phyloP scores from a whole-genome alignment of 345 rosid genomes.

The Eucalyptus marginata region DNA sequence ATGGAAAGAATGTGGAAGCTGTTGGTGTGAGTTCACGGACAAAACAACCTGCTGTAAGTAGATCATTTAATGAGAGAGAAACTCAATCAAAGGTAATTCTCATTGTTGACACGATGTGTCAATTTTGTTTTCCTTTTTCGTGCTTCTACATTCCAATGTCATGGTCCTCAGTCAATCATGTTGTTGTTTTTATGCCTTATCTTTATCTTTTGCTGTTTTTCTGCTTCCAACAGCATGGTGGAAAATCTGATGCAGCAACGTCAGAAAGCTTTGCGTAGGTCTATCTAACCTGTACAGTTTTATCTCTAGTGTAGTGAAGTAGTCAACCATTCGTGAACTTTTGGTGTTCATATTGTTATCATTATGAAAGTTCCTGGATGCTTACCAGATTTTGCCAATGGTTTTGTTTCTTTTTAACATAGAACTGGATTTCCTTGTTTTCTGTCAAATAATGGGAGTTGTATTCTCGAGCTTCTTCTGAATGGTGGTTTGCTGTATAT shows the following conservation, averaged over 20 bases:
- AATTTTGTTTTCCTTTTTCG: background rate
- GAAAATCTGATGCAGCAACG: conserved; percentile 30
- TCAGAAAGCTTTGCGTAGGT: conserved; percentile 51
- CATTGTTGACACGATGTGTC: background rate
- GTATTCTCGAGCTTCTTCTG: background rate
- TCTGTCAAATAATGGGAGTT: background rate
- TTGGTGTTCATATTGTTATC: background rate
- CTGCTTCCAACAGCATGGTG: conserved; percentile 32
- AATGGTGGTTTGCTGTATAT: conserved; percentile 1
- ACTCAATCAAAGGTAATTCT: conserved; percentile 29
- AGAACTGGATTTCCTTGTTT: background rate
- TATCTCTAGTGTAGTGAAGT: background rate
- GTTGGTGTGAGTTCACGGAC: conserved; percentile 18
- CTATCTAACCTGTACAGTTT: background rate
- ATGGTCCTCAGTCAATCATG: background rate
- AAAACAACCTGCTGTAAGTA: conserved; percentile 41
- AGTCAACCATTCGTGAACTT: background rate
- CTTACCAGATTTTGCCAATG: background rate
- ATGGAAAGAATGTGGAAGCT: conserved; percentile 37
- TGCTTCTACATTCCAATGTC: background rate
- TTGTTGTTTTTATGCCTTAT: background rate
- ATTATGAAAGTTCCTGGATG: background rate
- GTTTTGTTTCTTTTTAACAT: background rate
- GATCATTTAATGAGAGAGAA: conserved; percentile 37
- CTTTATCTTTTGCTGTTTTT: background rate